phyloP scores from a whole-genome alignment of 2,329 filamentous ascomycete species.

The Tolypocladium tundrense region DNA sequence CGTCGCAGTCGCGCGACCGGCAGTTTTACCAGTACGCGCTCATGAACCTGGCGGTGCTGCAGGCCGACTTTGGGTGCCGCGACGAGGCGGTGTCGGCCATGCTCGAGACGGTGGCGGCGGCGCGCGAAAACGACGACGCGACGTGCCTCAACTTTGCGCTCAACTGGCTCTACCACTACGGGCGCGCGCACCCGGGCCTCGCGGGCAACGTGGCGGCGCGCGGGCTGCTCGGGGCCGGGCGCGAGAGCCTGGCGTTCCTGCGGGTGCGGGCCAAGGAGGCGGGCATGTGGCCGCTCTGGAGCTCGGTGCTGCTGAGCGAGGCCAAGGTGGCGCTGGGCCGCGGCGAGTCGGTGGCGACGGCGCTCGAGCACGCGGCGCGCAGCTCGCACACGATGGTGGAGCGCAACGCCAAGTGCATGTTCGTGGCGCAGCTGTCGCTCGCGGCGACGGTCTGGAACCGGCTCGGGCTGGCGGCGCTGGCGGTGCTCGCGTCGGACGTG shows the following conservation, averaged over 20 bases:
- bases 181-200: slow-evolving; percentile 72
- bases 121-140: slow-evolving; percentile 85
- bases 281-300: slow-evolving; percentile 77
- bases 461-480: slow-evolving; percentile 49
- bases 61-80: slow-evolving; percentile 90
- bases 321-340: slow-evolving; percentile 68
- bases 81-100: slow-evolving; percentile 86
- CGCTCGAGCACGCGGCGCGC: slow-evolving; percentile 71
- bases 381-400: slow-evolving; percentile 75
- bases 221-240: slow-evolving; percentile 66
- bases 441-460: slow-evolving; percentile 65
- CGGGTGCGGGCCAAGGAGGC: slow-evolving; percentile 78
- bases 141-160: slow-evolving; percentile 89
- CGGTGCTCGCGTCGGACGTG: slow-evolving; percentile 51
- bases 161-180: slow-evolving; percentile 92
- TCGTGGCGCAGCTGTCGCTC: slow-evolving; percentile 65
- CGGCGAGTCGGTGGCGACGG: slow-evolving; percentile 52
- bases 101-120: slow-evolving; percentile 91
- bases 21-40: slow-evolving; percentile 91
- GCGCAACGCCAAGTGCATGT: slow-evolving; percentile 60
- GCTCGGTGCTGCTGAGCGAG: slow-evolving; percentile 75
- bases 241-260: slow-evolving; percentile 73
- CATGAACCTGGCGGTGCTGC: slow-evolving; percentile 84
- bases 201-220: slow-evolving; percentile 59
- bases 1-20: slow-evolving; percentile 74